Percentiles rank a stretch among this genome's conserved stretches.
Evolutionary conservation across 208 protist species (phyloP).

Genomic region (Phytomonas sp.): DNA sequence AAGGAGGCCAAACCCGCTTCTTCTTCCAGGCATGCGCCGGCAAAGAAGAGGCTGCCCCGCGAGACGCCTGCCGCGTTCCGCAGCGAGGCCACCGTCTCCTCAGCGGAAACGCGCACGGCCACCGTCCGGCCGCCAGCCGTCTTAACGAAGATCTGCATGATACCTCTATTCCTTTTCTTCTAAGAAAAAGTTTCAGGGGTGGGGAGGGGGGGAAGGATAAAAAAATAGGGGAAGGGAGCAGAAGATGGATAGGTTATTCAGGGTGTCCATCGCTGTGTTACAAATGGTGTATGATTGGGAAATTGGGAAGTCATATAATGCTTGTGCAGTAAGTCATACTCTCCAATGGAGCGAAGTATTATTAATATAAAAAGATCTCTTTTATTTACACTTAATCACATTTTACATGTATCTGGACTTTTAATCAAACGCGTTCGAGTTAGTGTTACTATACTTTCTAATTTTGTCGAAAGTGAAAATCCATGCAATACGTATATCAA

Average conservation of each 20-base stretch:
- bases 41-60: slow-evolving; percentile 83
- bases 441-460: background rate
- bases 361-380: background rate
- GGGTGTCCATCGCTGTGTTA: background rate
- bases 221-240: slow-evolving; percentile 10
- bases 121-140: slow-evolving; percentile 84
- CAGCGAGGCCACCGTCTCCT: slow-evolving; percentile 80
- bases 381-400: background rate
- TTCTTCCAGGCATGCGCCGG: slow-evolving; percentile 80
- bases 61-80: slow-evolving; percentile 70
- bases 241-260: background rate
- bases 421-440: background rate
- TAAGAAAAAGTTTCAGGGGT: background rate
- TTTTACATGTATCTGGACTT: background rate
- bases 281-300: background rate
- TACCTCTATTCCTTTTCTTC: slow-evolving; percentile 22
- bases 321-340: background rate
- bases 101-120: slow-evolving; percentile 72
- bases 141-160: slow-evolving; percentile 94
- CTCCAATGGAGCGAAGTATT: background rate
- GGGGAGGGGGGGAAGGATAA: background rate
- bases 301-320: background rate
- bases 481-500: background rate
- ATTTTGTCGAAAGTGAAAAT: background rate
- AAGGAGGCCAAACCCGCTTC: slow-evolving; percentile 19